These are phyloP conservation scores for Phytopythium vexans DNA, from an alignment of 352 stramenopile species.

Conservation along the genomic window DNA sequence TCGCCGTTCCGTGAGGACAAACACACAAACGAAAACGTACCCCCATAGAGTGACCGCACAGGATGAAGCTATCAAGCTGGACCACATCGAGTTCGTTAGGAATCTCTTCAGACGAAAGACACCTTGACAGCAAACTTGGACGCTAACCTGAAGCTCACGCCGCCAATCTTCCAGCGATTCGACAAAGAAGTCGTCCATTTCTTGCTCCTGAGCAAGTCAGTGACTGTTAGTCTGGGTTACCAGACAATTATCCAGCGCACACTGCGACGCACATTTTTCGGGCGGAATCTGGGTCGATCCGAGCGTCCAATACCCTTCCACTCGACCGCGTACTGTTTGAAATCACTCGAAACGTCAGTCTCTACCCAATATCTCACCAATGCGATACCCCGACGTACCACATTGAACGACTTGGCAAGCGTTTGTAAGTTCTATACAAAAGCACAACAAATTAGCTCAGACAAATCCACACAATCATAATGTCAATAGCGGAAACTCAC, in stretches of 20 bases:
- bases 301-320: constrained; percentile 81
- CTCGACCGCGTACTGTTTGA: constrained; percentile 68
- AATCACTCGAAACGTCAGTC: not conserved
- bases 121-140: not conserved
- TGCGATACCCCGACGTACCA: constrained; percentile 37
- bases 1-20: not conserved
- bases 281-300: constrained; percentile 51
- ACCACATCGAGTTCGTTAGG: not conserved
- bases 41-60: constrained; percentile 80
- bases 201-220: constrained; percentile 36
- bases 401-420: constrained; percentile 73
- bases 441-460: constrained; percentile 1
- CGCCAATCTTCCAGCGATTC: constrained; percentile 78
- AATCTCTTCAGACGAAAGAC: not conserved
- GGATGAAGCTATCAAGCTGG: constrained; percentile 69
- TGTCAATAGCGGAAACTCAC: constrained; percentile 17
- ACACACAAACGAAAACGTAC: constrained; percentile 26
- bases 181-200: constrained; percentile 80
- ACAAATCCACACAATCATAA: constrained; percentile 1
- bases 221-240: not conserved
- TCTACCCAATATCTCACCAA: not conserved
- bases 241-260: not conserved
- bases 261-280: constrained; percentile 35
- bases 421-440: constrained; percentile 59
- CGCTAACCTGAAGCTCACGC: constrained; percentile 32